Percentiles rank a stretch among this genome's conserved stretches.
These are phyloP conservation scores for Ophiostoma pallidulum DNA, from an alignment of 2,329 filamentous ascomycete species.

Conservation along the genomic window DNA sequence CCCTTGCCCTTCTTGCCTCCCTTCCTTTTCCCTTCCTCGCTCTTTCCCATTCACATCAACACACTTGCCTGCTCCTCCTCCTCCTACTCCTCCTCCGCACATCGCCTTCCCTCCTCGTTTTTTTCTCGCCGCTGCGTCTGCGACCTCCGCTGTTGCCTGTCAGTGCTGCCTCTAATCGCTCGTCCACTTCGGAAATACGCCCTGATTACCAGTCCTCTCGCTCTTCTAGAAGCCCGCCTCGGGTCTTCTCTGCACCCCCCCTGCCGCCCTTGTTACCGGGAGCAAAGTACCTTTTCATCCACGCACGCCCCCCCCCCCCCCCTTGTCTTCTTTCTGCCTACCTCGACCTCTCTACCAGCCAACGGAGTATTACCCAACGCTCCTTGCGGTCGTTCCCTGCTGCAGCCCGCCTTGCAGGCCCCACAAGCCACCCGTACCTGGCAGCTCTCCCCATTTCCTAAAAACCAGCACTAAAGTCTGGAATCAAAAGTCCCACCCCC, in stretches of 20 bases:
- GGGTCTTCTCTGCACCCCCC: constrained; percentile 6
- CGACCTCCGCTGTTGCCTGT: neutral
- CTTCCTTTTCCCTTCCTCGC: neutral
- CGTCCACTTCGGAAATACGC: neutral
- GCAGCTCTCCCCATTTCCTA: constrained; percentile 14
- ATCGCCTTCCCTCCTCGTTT: too few relatives aligned
- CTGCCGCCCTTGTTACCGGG: constrained; percentile 6
- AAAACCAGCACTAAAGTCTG: constrained; percentile 6
- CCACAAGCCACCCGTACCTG: constrained; percentile 9
- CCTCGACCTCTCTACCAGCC: neutral
- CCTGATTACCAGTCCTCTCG: neutral
- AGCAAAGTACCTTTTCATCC: neutral
- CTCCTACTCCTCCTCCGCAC: too few relatives aligned
- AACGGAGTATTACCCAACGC: constrained; percentile 1
- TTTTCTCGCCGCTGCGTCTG: too few relatives aligned
- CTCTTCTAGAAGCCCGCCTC: constrained; percentile 13
- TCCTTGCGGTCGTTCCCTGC: neutral
- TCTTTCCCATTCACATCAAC: neutral
- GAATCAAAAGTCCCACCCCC: constrained; percentile 6
- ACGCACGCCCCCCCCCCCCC: constrained; percentile 1
- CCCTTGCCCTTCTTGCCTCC: neutral
- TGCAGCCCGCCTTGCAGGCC: constrained; percentile 11
- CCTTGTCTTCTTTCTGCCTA: neutral
- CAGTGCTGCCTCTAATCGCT: neutral
- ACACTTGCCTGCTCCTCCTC: neutral